These are phyloP conservation scores for Pythium grandisporangium DNA, from an alignment of 352 stramenopile species.

Conservation along the genomic window DNA sequence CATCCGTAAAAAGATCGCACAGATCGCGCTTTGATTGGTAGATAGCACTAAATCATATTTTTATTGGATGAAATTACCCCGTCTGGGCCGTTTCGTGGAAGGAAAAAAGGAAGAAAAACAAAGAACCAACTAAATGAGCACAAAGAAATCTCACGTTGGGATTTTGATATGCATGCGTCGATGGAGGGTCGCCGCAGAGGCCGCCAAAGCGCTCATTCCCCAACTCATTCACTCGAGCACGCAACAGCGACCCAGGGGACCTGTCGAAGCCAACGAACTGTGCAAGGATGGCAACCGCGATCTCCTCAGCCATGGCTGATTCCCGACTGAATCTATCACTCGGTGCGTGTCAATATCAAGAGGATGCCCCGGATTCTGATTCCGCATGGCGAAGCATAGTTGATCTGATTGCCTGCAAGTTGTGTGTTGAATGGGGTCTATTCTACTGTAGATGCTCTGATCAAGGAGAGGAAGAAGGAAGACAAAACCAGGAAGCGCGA, in stretches of 20 bases:
- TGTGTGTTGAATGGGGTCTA: neutral
- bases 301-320: constrained; percentile 1
- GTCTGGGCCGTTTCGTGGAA: neutral
- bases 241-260: no score
- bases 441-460: constrained; percentile 48
- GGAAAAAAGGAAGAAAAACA: no score
- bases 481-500: constrained; percentile 43
- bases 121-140: no score
- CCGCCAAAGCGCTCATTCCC: neutral
- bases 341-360: constrained; percentile 2
- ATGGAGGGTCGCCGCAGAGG: neutral
- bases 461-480: constrained; percentile 59
- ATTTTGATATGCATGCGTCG: neutral
- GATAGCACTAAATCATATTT: neutral
- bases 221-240: neutral
- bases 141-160: no score
- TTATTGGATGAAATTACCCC: neutral
- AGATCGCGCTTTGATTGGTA: constrained; percentile 1
- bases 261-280: no score
- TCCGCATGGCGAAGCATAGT: no score
- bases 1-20: constrained; percentile 2
- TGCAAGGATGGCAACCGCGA: neutral
- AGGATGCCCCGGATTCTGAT: neutral
- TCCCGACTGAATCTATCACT: constrained; percentile 13
- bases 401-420: constrained; percentile 1